Evolutionary conservation across 2,329 filamentous ascomycete species (phyloP), one percentile per base, ranked within the genome.

Genomic region (Aspergillus quadrilineatus): DNA sequence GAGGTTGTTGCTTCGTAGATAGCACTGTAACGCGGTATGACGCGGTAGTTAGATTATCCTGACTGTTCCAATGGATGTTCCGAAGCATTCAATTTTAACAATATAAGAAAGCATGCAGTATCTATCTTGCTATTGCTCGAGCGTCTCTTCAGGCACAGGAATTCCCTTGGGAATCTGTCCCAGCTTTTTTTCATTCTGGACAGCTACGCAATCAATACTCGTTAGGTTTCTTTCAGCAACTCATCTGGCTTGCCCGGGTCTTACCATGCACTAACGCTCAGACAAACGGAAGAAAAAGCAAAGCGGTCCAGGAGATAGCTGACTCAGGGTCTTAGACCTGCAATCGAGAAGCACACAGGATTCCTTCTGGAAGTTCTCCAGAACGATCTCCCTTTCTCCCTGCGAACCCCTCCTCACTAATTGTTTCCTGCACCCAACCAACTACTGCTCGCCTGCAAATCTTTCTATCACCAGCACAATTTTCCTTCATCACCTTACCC

Each of bases 281-380:
- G 26, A 53, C 29, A 45, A 52, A 29, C 41, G 15, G 17, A 36
- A 43, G n/a, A 50, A 50, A 55, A 50, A 55, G 37, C 53, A 55
- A 48, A 43, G 29, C 9, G 12, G 6, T 15, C 28, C 12, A 12
- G 26, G 43, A n/a, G 28, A 26, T 30, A 12, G n/a, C 17, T 43
- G 30, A 44, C 15, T 10, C 4, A 36, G n/a, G 7, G 15, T 22
- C 17, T 52, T 39, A 44, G 49, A 6, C n/a, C 49, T 44, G 50
- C 41, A 22, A 49, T 44, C 44, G 30, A n/a, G 44, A 48, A 36
- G 34, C 32, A 34, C 30, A 14, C 10, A 48, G 45, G 52, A 44
- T 37, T 28, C 44, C 53, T 55, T 55, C 53, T 55, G 50, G 53
- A 55, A 55, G 45, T n/a, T 43, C 42, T 55, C 39, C 53, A 55